Base-by-base conservation (phyloP, 148 eudicot species). In the Talinum fruticosum region DNA sequence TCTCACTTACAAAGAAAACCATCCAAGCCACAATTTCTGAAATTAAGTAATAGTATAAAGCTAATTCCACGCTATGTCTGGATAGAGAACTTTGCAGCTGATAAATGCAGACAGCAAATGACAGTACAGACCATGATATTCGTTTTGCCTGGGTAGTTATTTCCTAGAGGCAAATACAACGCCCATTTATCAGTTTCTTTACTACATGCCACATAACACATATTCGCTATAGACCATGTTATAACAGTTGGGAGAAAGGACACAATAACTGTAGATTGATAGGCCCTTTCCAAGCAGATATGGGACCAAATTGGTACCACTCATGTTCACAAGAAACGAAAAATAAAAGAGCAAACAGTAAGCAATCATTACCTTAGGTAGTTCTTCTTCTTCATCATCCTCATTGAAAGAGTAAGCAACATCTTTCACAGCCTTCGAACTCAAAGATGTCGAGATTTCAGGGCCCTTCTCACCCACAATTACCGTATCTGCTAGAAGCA, bases 381-480 rank as follows among this genome's bases (percentile, higher is more conserved):
- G 77, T 30, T 86, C 90, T 38, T 85, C 89, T 49, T 88, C 89
- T 33, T 89, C 93, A 24, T 90, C 98, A 24, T 80, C 93, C 35
- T 96, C 97, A 45, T 92, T 90, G 62, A 96, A 90, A 1, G 98
- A 90, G 83, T 96, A 96, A 15, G 94, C 89, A 30, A 96, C 87
- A 80, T 96, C 99, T 88, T 89, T 96, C 4, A 86, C 75, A 24
- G 89, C 85, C 81, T 96, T 96, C 0, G 98, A 83, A 81, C 99
- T 85, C 64, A 79, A 15, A 4, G 78, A 15, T 3, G 98, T 93
- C 1, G 78, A 79, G 19, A 90, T 82, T 19, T 93, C 93, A 10
- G 84, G 86, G 6, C 87, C 91, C 38, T 76, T 82, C 41, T 84
- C 85, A 0, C 82, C 83, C 57, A 91, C 75, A 73, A 91, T 69